Evolutionary conservation across 495 filamentous ascomycete species (phyloP), one percentile per base, ranked within the genome.

Genomic region (Penicillium coprophilum): DNA sequence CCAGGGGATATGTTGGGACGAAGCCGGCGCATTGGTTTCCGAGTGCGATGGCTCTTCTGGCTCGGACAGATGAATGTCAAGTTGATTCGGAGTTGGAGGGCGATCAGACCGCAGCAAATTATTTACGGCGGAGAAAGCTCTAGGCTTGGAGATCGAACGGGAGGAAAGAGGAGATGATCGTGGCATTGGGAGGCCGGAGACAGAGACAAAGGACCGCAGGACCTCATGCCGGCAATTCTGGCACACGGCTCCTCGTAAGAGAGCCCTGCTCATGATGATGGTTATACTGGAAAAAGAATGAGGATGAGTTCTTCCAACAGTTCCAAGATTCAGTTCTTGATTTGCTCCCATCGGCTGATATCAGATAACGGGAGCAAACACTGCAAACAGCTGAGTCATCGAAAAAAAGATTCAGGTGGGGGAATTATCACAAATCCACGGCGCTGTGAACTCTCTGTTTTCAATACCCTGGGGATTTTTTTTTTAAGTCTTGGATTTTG

Each of bases 1-100:
- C 94, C 94, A 98, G 6, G 93, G 92, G 2, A 81, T 61, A 56
- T 71, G 61, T 39, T 47, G 62, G 1, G 70, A 57, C 17, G 58
- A 24, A 13, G 47, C 24, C 0, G 57, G 10, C 8, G 36, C n/a
- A 17, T 50, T 53, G 10, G 34, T 32, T 17, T 67, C 61, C 19
- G 40, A 4, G 21, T 57, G 51, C 1, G 30, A 12, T 2, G 17
- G 46, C 15, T 59, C 57, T 48, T 60, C 61, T 24, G 45, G 11
- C n/a, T 63, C 56, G 6, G 61, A 58, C 6, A 46, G 11, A 46
- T 55, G 45, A 54, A 59, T 41, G 19, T 64, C 58, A 17, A 63
- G 38, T 11, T 53, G 38, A 20, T 65, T 53, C 21, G 47, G 46
- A 19, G 51, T 38, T 50, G 68, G 62, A 36, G 64, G 55, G 17